Percentiles rank a stretch among this genome's conserved stretches.
Conservation (phyloP, 768 basidiomycete species). For the Kondoa subrosea region DNA sequence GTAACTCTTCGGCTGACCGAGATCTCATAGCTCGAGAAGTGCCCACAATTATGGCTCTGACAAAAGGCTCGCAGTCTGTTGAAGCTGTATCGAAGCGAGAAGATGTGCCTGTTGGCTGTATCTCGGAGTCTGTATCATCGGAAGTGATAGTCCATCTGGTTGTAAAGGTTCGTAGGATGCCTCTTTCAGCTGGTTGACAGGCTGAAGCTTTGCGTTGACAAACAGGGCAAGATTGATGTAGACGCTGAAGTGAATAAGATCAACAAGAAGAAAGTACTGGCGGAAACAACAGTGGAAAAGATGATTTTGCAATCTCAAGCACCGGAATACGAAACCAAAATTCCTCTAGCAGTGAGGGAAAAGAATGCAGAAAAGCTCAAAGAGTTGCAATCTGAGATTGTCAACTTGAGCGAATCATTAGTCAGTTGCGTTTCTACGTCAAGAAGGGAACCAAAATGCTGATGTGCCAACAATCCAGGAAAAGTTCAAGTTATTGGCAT, state of each 20-base stretch:
- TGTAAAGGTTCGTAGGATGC: slow-evolving; percentile 49
- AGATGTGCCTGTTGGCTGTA: slow-evolving; percentile 77
- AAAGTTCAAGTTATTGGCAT: neutral
- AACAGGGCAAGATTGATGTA: slow-evolving; percentile 73
- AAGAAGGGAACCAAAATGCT: neutral
- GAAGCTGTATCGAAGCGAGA: slow-evolving; percentile 46
- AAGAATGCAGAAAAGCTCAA: slow-evolving; percentile 66
- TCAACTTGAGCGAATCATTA: neutral
- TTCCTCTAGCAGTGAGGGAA: slow-evolving; percentile 57
- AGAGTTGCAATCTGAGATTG: neutral
- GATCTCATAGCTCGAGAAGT: slow-evolving; percentile 44
- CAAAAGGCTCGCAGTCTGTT: slow-evolving; percentile 69
- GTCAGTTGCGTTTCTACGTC: neutral
- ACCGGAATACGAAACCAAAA: slow-evolving; percentile 58
- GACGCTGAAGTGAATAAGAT: slow-evolving; percentile 74
- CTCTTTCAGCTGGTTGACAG: neutral
- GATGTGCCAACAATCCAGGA: neutral
- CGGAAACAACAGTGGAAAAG: slow-evolving; percentile 54
- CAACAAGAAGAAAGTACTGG: slow-evolving; percentile 71
- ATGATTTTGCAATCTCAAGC: slow-evolving; percentile 41
- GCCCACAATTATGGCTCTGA: slow-evolving; percentile 59
- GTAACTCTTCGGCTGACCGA: slow-evolving; percentile 39
- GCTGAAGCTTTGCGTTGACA: slow-evolving; percentile 5
- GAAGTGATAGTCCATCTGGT: slow-evolving; percentile 63
- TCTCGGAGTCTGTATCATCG: slow-evolving; percentile 58